Conservation (phyloP, 1,139 yeast genomes). For the Suhomyces guaymorum region DNA sequence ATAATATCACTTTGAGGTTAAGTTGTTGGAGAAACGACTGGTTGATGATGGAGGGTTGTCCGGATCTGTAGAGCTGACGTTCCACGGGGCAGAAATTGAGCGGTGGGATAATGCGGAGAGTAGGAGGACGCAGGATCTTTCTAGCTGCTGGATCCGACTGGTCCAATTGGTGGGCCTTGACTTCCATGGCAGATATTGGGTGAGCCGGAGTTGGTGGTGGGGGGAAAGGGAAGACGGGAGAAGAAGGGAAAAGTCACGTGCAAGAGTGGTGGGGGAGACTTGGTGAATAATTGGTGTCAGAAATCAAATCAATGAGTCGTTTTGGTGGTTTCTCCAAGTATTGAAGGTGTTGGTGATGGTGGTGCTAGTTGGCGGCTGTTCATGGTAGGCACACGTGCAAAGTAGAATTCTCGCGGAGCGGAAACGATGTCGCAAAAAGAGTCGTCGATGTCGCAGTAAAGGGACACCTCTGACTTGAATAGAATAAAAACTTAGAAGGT, state of each 20-base stretch:
- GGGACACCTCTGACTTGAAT: no score
- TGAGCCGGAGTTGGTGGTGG: no score
- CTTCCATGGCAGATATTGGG: slow-evolving; percentile 1
- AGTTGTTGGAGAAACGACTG: slow-evolving; percentile 79
- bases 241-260: no score
- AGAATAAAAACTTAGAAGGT: no score
- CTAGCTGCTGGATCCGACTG: slow-evolving; percentile 2
- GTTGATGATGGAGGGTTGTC: slow-evolving; percentile 95
- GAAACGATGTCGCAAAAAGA: no score
- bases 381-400: no score
- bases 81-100: slow-evolving; percentile 95
- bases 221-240: neutral
- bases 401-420: no score
- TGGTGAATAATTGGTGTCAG: no score
- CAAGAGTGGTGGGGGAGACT: no score
- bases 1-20: slow-evolving; percentile 74
- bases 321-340: neutral
- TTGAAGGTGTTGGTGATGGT: neutral
- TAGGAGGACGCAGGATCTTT: slow-evolving; percentile 45
- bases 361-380: no score
- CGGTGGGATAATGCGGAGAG: slow-evolving; percentile 82
- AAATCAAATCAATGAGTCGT: no score
- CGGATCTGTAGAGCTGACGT: slow-evolving; percentile 78
- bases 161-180: neutral
- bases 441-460: no score